A percentile compares a stretch with the other conserved stretches of the same genome.
These are phyloP conservation scores for Trametes cinnabarina DNA, from an alignment of 768 basidiomycete genomes.

Conservation along the genomic window DNA sequence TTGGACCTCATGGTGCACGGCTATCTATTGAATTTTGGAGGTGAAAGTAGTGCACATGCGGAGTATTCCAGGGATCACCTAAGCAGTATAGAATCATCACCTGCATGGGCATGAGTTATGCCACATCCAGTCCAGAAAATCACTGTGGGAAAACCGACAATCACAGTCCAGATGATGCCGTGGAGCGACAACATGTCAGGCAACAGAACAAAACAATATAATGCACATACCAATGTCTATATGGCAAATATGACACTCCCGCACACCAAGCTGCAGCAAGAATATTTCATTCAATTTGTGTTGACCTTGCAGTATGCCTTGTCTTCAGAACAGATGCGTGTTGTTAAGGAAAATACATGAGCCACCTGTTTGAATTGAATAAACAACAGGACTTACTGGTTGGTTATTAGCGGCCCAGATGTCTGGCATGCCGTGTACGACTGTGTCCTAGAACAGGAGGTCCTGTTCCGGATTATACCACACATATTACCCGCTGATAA, in stretches of 20 bases:
- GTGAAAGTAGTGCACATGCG: too few species aligned
- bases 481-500: slow-evolving; percentile 19
- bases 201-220: slow-evolving; percentile 44
- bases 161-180: slow-evolving; percentile 1
- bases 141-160: slow-evolving; percentile 4
- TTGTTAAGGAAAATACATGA: slow-evolving; percentile 33
- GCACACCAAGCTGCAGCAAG: slow-evolving; percentile 34
- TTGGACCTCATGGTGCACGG: too few species aligned
- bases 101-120: not conserved
- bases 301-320: slow-evolving; percentile 39
- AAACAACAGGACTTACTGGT: not conserved
- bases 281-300: slow-evolving; percentile 39
- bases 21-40: too few species aligned
- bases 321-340: slow-evolving; percentile 38
- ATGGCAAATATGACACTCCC: slow-evolving; percentile 38
- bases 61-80: not conserved
- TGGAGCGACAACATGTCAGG: slow-evolving; percentile 42
- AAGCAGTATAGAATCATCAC: not conserved
- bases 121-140: slow-evolving; percentile 1
- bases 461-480: slow-evolving; percentile 7
- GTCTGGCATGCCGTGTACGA: slow-evolving; percentile 12
- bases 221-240: slow-evolving; percentile 45
- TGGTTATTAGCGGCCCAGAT: not conserved
- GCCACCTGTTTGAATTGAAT: not conserved
- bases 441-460: slow-evolving; percentile 6